phyloP scores from a whole-genome alignment of 2,329 filamentous ascomycete species.

The Colletotrichum sp. region DNA sequence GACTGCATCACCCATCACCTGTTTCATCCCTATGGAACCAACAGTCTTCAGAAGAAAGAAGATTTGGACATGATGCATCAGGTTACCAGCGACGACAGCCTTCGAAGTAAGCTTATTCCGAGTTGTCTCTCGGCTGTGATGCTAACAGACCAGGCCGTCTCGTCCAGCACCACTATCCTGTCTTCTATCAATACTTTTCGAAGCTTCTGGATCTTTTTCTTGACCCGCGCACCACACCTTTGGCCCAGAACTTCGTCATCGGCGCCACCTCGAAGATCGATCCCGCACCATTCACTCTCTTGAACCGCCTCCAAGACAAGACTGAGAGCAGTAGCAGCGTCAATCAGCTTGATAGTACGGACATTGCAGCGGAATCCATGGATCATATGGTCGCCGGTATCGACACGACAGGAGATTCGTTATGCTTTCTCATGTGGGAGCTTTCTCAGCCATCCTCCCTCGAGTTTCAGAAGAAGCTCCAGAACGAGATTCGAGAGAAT shows the following conservation, averaged over 20 bases:
- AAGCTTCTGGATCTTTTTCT: conserved; percentile 52
- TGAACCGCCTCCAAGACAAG: conserved; percentile 62
- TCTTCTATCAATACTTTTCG: conserved; percentile 51
- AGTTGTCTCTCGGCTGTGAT: not conserved
- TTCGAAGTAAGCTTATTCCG: conserved; percentile 57
- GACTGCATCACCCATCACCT: conserved; percentile 73
- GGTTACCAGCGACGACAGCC: conserved; percentile 69
- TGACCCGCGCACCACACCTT: conserved; percentile 61
- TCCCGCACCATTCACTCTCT: conserved; percentile 58
- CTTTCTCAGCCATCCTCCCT: conserved; percentile 64
- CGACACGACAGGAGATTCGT: conserved; percentile 71
- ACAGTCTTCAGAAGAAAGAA: conserved; percentile 58
- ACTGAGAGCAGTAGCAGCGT: conserved; percentile 41
- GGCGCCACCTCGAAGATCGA: conserved; percentile 50
- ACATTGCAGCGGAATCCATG: conserved; percentile 71
- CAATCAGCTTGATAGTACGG: conserved; percentile 55
- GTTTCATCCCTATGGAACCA: conserved; percentile 68
- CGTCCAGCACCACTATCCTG: conserved; percentile 61
- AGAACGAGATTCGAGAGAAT: conserved; percentile 53
- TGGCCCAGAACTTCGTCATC: conserved; percentile 64
- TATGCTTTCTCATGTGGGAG: conserved; percentile 75
- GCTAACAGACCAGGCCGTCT: conserved; percentile 53
- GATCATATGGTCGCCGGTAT: conserved; percentile 76
- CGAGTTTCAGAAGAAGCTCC: conserved; percentile 54
- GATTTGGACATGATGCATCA: conserved; percentile 72